Base-by-base conservation (phyloP, 208 protist species). In the Polymyxa betae region DNA sequence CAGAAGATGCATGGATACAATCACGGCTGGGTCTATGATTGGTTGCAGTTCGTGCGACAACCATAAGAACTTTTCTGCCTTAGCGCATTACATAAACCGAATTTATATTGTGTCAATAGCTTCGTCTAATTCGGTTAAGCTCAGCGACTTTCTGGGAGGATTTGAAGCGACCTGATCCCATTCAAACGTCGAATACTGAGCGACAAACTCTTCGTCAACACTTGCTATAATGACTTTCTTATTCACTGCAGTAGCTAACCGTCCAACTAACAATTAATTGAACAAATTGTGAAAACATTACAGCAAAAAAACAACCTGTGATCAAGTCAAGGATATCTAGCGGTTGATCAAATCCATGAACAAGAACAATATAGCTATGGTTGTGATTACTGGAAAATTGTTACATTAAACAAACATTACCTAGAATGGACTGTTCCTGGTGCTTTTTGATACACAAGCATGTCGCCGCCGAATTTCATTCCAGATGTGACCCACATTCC, bases 291-390 rank as follows among this genome's bases (percentile, higher is more conserved):
- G 16, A 66, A 66, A 29, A 66, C 20, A 29, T 29, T 66, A 16
- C 20, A 32, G 54, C 54, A 29, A 29, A 66, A 29, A 16, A 66
- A 16, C 20, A 32, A 66, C 54, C 29, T 29, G 54, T 32, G 16
- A 66, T 66, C 20, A 66, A 32, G 54, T 66, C 54, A 29, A 66
- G 54, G 54, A 66, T 66, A 16, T 16, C 20, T 16, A 66, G 16
- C 20, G 54, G 29, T 66, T 66, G 20, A 29, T 66, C 20, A 66
- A 16, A 29, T 32, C 29, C 54, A 29, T 29, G 54, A 66, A 66
- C 54, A 29, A 66, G 16, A 66, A 66, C 54, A 66, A 66, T 66
- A 29, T 66, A 66, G 54, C 54, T 66, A 29, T 66, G 54, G 54
- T 32, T 66, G 54, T 29, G 54, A 66, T 66, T 29, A 66, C 20